These are phyloP conservation scores for Fusarium zealandicum DNA, from an alignment of 2,329 filamentous ascomycete genomes.

Conservation along the genomic window DNA sequence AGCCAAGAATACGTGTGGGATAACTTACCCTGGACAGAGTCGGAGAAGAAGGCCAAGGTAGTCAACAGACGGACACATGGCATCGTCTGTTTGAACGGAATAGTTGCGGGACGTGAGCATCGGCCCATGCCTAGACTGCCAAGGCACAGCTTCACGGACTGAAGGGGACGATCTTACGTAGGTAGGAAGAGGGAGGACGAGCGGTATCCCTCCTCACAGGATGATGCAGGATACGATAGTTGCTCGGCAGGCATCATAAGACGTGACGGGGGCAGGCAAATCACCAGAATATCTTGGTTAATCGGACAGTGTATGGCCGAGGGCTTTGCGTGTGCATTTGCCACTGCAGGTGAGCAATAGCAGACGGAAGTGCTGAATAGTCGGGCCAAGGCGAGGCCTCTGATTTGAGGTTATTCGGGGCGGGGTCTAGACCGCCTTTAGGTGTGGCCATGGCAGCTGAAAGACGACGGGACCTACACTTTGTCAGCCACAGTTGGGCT, in stretches of 20 bases:
- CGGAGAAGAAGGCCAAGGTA: no score
- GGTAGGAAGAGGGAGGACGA: no score
- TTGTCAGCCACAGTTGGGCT: background rate
- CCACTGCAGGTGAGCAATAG: slow-evolving; percentile 29
- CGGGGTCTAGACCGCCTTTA: slow-evolving; percentile 5
- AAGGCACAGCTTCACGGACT: no score
- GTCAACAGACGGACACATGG: slow-evolving; percentile 32
- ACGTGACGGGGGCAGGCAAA: no score
- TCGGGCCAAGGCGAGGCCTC: slow-evolving; percentile 4
- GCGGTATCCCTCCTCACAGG: no score
- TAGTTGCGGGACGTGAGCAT: background rate
- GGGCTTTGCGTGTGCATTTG: background rate
- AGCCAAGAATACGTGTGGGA: no score
- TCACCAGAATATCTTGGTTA: no score
- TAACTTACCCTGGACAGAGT: no score
- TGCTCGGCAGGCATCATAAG: no score
- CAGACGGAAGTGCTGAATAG: slow-evolving; percentile 1
- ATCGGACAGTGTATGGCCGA: no score
- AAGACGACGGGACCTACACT: slow-evolving; percentile 21
- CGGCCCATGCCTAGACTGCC: slow-evolving; percentile 1
- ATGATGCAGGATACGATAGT: no score
- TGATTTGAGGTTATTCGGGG: slow-evolving; percentile 4
- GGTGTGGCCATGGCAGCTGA: slow-evolving; percentile 31
- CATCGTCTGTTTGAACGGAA: slow-evolving; percentile 22
- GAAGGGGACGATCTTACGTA: no score